Conservation (phyloP, 148 eudicot genomes). For the Camellia japonica region DNA sequence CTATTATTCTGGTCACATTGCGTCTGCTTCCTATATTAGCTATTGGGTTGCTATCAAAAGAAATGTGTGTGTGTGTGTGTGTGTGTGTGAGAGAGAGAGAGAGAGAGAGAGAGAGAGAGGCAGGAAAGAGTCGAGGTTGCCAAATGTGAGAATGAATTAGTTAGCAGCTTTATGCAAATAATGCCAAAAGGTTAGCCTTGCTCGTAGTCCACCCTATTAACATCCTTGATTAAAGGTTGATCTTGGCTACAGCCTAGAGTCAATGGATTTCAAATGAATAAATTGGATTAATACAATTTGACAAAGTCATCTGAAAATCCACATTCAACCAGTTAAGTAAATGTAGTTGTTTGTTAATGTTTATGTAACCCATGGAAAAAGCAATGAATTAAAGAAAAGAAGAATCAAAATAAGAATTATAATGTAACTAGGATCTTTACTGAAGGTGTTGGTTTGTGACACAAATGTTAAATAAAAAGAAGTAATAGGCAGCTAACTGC, state of each 20-base stretch:
- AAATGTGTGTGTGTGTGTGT: not conserved
- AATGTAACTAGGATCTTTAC: not conserved
- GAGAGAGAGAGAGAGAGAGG: too few relatives aligned
- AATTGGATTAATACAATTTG: not conserved
- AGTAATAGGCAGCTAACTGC: not conserved
- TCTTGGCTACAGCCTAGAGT: not conserved
- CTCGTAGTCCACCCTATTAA: not conserved
- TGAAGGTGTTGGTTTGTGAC: not conserved
- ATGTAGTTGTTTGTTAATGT: too few relatives aligned
- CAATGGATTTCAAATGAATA: not conserved
- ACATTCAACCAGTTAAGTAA: not conserved
- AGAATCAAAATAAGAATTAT: too few relatives aligned
- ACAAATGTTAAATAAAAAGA: not conserved
- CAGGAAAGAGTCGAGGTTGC: too few relatives aligned
- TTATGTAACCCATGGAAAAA: too few relatives aligned
- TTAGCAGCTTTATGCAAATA: too few relatives aligned
- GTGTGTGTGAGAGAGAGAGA: too few relatives aligned
- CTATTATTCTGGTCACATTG: not conserved
- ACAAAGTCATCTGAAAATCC: not conserved
- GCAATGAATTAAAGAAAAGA: too few relatives aligned
- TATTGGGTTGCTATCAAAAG: too few relatives aligned
- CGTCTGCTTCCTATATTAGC: not conserved
- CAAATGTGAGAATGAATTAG: too few relatives aligned
- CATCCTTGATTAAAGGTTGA: not conserved
- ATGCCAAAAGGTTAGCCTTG: too few relatives aligned